Base-by-base conservation (phyloP, 495 filamentous ascomycete genomes). In the Cetradonia linearis region DNA sequence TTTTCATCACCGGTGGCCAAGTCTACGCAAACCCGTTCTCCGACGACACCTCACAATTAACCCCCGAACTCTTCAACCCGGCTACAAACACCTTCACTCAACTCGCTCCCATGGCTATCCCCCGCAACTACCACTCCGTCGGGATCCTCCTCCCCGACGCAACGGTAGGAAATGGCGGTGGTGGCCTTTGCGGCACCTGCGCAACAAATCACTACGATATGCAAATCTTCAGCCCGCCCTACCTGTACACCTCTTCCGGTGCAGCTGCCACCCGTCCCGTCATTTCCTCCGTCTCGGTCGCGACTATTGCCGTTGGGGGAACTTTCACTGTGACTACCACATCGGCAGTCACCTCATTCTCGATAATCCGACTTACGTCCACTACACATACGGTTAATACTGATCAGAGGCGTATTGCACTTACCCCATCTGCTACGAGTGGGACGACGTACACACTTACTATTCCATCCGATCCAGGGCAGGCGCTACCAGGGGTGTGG, bases 361-460 rank as follows among this genome's bases (percentile, higher is more conserved):
- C 66, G 2, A 61, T 79, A 3, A 66, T 80, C 9, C 66, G 77
- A 10, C 7, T 66, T 11, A 18, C 38, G 0, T 58, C 50, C 4
- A 72, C 68, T 7, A 81, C 78, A 11, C 78, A 81, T 63, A 71
- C 76, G 2, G 69, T 81, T 27, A 74, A 81, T 52, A 80, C 74
- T 2, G 78, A 78, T 62, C 77, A 79, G 57, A 64, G 78, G 46
- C 68, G 78, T 23, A 71, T 79, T 33, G 57, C 67, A 4, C 63
- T 79, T n/a, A 62, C 65, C 16, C 54, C 63, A 18, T 60, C 33
- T 8, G 20, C 0, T 1, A 59, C 37, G 47, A 30, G 18, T 0
- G 61, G 47, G 1, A 53, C 37, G 10, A 53, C 49, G 18, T 63
- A 53, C 71, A 72, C 56, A 3, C 60, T 77, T 31, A 62, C 46